These are phyloP conservation scores for Rubroboletus pulcherrimus DNA, from an alignment of 768 basidiomycete genomes.

Conservation along the genomic window DNA sequence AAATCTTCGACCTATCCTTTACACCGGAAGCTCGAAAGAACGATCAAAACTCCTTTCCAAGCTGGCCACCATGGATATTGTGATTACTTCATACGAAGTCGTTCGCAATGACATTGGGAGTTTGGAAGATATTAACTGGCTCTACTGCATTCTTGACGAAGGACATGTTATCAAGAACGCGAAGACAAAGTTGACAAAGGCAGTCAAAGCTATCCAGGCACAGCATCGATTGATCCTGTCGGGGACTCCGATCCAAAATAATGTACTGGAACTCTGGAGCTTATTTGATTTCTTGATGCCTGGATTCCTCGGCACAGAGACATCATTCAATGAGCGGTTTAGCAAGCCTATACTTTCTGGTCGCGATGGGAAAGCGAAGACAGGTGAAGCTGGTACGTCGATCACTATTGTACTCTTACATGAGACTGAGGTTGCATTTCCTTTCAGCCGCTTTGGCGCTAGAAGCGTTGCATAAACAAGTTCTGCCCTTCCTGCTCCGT, in stretches of 20 bases:
- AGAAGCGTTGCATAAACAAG: conserved; percentile 97
- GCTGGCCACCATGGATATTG: conserved; percentile 74
- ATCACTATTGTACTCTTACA: background rate
- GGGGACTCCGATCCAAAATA: conserved; percentile 98
- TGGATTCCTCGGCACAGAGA: conserved; percentile 94
- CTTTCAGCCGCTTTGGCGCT: conserved; percentile 81
- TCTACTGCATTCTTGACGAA: conserved; percentile 97
- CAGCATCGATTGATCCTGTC: conserved; percentile 93
- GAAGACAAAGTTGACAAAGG: conserved; percentile 95
- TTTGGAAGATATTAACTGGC: conserved; percentile 74
- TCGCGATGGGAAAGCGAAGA: conserved; percentile 93
- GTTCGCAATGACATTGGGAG: conserved; percentile 89
- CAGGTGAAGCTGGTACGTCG: conserved; percentile 83
- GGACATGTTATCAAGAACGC: conserved; percentile 99
- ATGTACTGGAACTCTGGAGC: conserved; percentile 97
- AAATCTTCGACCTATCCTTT: conserved; percentile 79
- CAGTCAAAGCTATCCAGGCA: conserved; percentile 86
- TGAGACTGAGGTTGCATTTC: background rate
- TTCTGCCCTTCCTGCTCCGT: conserved; percentile 94
- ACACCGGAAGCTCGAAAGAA: conserved; percentile 84
- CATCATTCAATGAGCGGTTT: conserved; percentile 92
- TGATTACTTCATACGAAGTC: conserved; percentile 97
- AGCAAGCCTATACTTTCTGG: conserved; percentile 94
- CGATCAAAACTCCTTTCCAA: conserved; percentile 64
- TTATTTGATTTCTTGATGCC: conserved; percentile 99